Evolutionary conservation across 1,139 yeast genomes (phyloP), one percentile per base, ranked within the genome.

Genomic region (Magnusiomyces tetraspermus): DNA sequence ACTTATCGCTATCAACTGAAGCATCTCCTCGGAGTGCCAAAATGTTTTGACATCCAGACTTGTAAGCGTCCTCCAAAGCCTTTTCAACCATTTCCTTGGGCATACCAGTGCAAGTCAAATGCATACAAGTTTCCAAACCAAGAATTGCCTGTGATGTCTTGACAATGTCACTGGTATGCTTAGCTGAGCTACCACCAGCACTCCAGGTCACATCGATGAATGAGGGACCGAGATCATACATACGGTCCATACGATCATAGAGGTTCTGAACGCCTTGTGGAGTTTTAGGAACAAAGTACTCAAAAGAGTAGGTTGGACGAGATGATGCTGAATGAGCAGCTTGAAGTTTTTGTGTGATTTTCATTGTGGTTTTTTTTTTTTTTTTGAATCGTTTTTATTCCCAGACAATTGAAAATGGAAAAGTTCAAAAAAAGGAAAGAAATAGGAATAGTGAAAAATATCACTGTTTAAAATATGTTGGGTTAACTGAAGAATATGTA

Each of bases 181-280:
- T 79, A 5, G 95, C 83, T 49, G 85, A 72, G 55, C 90, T 76
- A 8, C 97, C 97, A 45, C 98, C 98, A 1, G 98, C 98, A 64
- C 90, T 90, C 98, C 98, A 92, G 1, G 98, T 92, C 58, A 92
- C 86, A 66, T 92, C 98, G 56, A 92, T 83, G 67, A 92, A 92
- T 58, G 86, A 81, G 0, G 98, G 98, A 59, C 85, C 84, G 63
- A 90, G 75, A 60, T 85, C 90, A 69, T 87, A 88, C 98, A 92
- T 92, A 69, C 97, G 80, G 66, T 92, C 97, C 94, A 92, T 92
- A 67, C 98, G 79, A 68, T 92, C 97, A 70, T 90, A 90, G 55
- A 92, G 76, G 67, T 92, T 92, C 68, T 90, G 96, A 33, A 90
- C 94, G 67, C 98, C 98, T 69, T 92, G 97, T 24, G 94, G 77